These are phyloP conservation scores for Diaporthe eres DNA, from an alignment of 2,329 filamentous ascomycete species.

Conservation along the genomic window DNA sequence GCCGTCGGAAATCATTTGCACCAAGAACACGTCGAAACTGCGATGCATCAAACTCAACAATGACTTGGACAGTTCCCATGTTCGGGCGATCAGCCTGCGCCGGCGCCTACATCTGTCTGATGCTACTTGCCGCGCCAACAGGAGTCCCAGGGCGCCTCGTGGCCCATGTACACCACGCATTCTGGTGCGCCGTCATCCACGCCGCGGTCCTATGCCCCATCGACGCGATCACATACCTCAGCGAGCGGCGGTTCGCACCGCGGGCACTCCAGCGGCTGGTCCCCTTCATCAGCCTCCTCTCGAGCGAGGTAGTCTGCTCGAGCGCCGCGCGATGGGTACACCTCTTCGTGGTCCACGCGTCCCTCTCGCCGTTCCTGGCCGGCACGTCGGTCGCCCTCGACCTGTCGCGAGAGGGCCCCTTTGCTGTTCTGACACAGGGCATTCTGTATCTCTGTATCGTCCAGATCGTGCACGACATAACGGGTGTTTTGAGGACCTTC, in stretches of 20 bases:
- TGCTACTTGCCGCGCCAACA: background rate
- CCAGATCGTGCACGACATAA: background rate
- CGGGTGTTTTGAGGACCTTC: accelerated
- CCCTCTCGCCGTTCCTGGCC: background rate
- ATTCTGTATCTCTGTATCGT: background rate
- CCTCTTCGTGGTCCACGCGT: background rate
- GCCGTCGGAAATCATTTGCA: background rate
- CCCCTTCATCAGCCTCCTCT: background rate
- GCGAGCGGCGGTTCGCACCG: no score
- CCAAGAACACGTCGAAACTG: background rate
- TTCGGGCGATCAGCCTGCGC: background rate
- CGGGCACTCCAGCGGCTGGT: background rate
- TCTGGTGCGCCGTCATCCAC: background rate
- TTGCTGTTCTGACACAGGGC: background rate
- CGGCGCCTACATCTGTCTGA: background rate
- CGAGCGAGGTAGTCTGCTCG: background rate
- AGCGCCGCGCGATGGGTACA: background rate
- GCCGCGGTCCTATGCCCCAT: background rate
- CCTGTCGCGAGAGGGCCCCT: background rate
- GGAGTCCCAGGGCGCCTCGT: background rate
- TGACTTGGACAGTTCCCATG: background rate
- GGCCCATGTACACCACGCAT: background rate
- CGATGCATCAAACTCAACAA: background rate
- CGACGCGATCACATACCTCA: background rate
- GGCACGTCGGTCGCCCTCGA: background rate